Conservation (phyloP, 345 rosid species). For the Chamaenerion angustifolium region DNA sequence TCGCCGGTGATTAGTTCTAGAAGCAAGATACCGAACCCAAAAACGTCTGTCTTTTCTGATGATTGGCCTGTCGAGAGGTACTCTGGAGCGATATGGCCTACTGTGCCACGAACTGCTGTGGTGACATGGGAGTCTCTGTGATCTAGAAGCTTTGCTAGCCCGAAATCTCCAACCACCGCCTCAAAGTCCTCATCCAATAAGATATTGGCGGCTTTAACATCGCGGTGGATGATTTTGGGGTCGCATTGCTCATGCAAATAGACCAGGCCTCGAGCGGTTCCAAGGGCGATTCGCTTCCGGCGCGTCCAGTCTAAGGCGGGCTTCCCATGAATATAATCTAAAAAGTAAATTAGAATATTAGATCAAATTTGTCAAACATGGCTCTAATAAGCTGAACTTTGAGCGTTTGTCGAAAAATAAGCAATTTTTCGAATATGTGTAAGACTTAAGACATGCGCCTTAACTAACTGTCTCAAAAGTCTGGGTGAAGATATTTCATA, state of each 20-base stretch:
- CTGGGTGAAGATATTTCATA: too few species aligned
- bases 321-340: slow-evolving; percentile 52
- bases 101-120: slow-evolving; percentile 87
- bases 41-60: slow-evolving; percentile 89
- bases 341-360: slow-evolving; percentile 1
- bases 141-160: slow-evolving; percentile 90
- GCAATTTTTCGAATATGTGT: too few species aligned
- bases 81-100: slow-evolving; percentile 93
- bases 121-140: slow-evolving; percentile 92
- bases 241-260: slow-evolving; percentile 93
- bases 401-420: not conserved
- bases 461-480: too few species aligned
- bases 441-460: too few species aligned
- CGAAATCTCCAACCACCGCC: slow-evolving; percentile 98
- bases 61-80: slow-evolving; percentile 86
- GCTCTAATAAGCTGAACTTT: not conserved
- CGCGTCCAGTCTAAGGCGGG: slow-evolving; percentile 81
- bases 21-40: slow-evolving; percentile 85
- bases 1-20: slow-evolving; percentile 90
- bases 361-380: not conserved
- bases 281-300: slow-evolving; percentile 75
- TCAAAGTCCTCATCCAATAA: slow-evolving; percentile 81
- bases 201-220: slow-evolving; percentile 95
- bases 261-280: slow-evolving; percentile 78
- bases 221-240: slow-evolving; percentile 87